Evolutionary conservation across 2,329 filamentous ascomycete species (phyloP), one percentile per base, ranked within the genome.

Genomic region (Tolypocladium tropicale): DNA sequence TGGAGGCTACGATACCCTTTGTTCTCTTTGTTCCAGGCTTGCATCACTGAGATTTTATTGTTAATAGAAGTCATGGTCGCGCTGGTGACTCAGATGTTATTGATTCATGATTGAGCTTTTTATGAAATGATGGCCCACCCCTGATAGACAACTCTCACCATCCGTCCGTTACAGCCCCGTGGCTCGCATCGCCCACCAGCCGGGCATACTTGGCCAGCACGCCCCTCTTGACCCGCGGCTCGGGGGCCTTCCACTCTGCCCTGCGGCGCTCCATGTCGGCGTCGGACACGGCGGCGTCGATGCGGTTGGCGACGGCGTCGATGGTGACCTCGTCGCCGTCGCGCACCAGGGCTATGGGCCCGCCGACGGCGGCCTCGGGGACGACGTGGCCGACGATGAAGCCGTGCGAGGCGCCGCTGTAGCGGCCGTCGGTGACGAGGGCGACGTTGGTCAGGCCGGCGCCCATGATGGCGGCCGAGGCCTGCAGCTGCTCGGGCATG

Each of bases 341-440:
- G 63, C 76, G 69, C 2, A 96, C 89, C 6, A 95, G 75, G 0
- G 88, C 92, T 66, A 97, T 91, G 0, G 93, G 92, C 0, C 93
- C 93, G 18, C 93, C 93, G 1, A 87, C 86, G 1, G 89, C 90
- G 0, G 93, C 93, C 72, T 97, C 93, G 2, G 93, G 93, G 3
- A 89, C 88, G 16, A 96, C 90, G 66, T 96, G 92, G 1, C 93
- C 93, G 18, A 97, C 90, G 65, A 96, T 94, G 71, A 96, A 96
- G 0, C 91, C 91, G 70, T 96, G 92, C 55, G 82, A 88, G 2
- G 91, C 93, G 34, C 93, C 93, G 51, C 83, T 88, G 71, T 96
- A 97, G 50, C 93, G 77, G 0, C 93, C 93, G 68, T 97, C 93
- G 0, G 93, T 97, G 52, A 97, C 90, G 16, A 97, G 80, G 0